phyloP scores from a whole-genome alignment of 345 rosid genomes.

The Gossypium longicalyx region DNA sequence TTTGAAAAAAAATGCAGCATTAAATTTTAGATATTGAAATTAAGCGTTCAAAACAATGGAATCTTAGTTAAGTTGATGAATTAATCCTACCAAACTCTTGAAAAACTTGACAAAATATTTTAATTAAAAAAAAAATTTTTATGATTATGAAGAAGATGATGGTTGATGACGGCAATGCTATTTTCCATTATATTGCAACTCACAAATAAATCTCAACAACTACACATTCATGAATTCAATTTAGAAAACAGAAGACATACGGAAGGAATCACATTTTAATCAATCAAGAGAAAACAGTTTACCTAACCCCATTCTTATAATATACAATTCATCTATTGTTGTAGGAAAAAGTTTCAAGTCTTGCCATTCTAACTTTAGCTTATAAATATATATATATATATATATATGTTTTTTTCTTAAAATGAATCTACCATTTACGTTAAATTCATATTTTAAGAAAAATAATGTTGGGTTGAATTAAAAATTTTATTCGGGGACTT shows the following conservation, averaged over 20 bases:
- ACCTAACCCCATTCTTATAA: neutral
- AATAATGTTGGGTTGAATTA: too few relatives aligned
- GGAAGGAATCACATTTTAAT: slow-evolving; percentile 1
- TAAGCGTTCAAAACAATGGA: neutral
- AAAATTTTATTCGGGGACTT: too few relatives aligned
- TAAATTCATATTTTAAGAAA: too few relatives aligned
- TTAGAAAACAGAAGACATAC: neutral
- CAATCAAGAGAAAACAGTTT: neutral
- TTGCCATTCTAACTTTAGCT: too few relatives aligned
- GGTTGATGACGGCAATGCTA: neutral
- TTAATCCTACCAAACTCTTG: neutral
- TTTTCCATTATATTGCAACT: neutral
- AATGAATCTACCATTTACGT: too few relatives aligned
- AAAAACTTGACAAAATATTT: neutral
- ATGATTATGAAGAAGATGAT: neutral
- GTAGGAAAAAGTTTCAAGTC: neutral
- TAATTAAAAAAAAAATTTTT: neutral
- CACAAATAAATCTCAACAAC: slow-evolving; percentile 5
- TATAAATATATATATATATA: too few relatives aligned
- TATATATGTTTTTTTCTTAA: too few relatives aligned
- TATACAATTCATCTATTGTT: neutral
- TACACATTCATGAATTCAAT: neutral
- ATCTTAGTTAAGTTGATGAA: neutral
- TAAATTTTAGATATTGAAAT: neutral
- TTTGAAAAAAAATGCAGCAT: neutral